These are phyloP conservation scores for Drechslerella stenobrocha DNA, from an alignment of 2,329 filamentous ascomycete genomes.

Conservation along the genomic window DNA sequence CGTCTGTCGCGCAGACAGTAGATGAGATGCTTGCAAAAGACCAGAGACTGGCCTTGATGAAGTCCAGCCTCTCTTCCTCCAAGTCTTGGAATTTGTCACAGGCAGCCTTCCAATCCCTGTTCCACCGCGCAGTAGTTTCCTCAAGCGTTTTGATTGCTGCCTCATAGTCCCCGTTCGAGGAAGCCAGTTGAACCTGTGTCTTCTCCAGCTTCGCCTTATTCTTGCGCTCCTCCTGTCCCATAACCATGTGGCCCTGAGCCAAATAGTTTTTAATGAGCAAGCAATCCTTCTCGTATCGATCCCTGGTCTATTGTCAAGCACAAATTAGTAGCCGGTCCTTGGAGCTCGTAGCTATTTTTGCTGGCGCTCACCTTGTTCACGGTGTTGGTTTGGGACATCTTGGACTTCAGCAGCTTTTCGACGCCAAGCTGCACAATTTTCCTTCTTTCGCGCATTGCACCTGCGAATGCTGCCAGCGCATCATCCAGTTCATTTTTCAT, in stretches of 20 bases:
- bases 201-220: slow-evolving; percentile 99
- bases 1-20: slow-evolving; percentile 96
- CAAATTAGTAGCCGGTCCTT: slow-evolving; percentile 14
- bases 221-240: slow-evolving; percentile 98
- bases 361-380: slow-evolving; percentile 77
- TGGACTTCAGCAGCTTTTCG: slow-evolving; percentile 89
- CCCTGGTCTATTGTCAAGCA: slow-evolving; percentile 67
- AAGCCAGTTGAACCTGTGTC: slow-evolving; percentile 91
- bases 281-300: slow-evolving; percentile 96
- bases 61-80: slow-evolving; percentile 94
- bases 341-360: background rate
- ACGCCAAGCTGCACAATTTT: slow-evolving; percentile 95
- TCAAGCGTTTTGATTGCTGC: slow-evolving; percentile 88
- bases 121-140: slow-evolving; percentile 94
- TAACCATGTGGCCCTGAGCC: slow-evolving; percentile 98
- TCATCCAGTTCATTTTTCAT: slow-evolving; percentile 98
- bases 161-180: slow-evolving; percentile 91
- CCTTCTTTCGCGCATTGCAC: slow-evolving; percentile 91
- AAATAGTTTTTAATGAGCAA: slow-evolving; percentile 98
- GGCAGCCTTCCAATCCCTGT: slow-evolving; percentile 95
- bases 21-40: slow-evolving; percentile 96
- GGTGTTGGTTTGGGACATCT: slow-evolving; percentile 83
- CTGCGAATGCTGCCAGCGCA: slow-evolving; percentile 84
- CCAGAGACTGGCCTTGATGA: slow-evolving; percentile 97
- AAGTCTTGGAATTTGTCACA: slow-evolving; percentile 98